Conservation (phyloP, 78 protist genomes). For the slime mould (Dictyostelium discoideum) region DNA sequence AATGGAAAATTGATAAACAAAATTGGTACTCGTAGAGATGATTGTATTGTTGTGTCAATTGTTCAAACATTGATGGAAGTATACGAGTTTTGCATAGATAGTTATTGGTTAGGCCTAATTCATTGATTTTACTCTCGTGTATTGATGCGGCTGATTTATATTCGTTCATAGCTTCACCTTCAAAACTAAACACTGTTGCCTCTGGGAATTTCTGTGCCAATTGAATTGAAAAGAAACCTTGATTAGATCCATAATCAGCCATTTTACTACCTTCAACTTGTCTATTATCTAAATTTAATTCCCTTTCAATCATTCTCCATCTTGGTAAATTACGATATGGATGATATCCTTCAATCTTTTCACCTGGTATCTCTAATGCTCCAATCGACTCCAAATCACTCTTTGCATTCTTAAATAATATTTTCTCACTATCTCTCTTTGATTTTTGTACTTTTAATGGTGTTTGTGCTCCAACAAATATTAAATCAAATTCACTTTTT, state of each 20-base stretch:
- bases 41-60: neutral
- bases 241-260: constrained; percentile 70
- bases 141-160: neutral
- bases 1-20: constrained; percentile 61
- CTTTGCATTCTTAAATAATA: neutral
- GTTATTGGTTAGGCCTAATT: constrained; percentile 11
- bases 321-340: constrained; percentile 69
- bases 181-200: constrained; percentile 1
- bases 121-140: constrained; percentile 8
- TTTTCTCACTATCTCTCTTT: neutral
- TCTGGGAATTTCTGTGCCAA: constrained; percentile 40
- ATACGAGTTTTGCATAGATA: constrained; percentile 36
- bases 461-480: constrained; percentile 22
- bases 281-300: constrained; percentile 23
- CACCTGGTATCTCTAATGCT: neutral
- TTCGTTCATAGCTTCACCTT: constrained; percentile 54
- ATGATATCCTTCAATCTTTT: constrained; percentile 32
- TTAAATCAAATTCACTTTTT: constrained; percentile 9
- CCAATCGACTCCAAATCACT: constrained; percentile 21
- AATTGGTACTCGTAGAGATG: constrained; percentile 67
- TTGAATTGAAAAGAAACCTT: constrained; percentile 48
- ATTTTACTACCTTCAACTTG: neutral
- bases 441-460: neutral
- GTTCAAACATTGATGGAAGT: constrained; percentile 13
- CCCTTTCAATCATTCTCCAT: constrained; percentile 79